Conservation (phyloP, 2,329 filamentous ascomycete species). For the Hypoxylon sp. region DNA sequence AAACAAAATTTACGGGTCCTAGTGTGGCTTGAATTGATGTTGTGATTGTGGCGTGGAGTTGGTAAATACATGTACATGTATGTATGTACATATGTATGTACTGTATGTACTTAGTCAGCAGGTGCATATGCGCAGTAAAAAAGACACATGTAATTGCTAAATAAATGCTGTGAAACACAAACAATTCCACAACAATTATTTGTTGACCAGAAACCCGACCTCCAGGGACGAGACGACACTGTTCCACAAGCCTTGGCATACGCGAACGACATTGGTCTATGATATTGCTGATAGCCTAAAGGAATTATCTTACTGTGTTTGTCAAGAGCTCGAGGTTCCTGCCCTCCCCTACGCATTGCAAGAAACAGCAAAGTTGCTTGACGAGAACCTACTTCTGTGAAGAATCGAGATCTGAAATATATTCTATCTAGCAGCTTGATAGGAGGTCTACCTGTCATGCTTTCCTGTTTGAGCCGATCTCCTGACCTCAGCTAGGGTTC, state of each 20-base stretch:
- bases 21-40: conserved; percentile 1
- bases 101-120: background rate
- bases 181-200: conserved; percentile 11
- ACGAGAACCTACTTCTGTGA: background rate
- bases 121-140: background rate
- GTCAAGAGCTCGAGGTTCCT: background rate
- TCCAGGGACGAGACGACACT: background rate
- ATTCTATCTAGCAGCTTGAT: background rate
- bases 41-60: background rate
- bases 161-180: conserved; percentile 32
- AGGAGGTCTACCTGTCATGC: background rate
- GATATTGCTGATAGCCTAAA: background rate
- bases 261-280: background rate
- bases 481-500: background rate
- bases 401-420: background rate
- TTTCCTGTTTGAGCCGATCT: conserved; percentile 5
- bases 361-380: background rate
- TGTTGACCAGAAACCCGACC: conserved; percentile 8
- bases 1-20: background rate
- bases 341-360: background rate
- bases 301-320: background rate
- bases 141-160: conserved; percentile 3
- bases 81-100: background rate
- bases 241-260: background rate
- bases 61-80: background rate